Percentiles rank a stretch among this genome's conserved stretches.
Evolutionary conservation across 139 green algal species (phyloP).

Genomic region (Micractinium conductrix): DNA sequence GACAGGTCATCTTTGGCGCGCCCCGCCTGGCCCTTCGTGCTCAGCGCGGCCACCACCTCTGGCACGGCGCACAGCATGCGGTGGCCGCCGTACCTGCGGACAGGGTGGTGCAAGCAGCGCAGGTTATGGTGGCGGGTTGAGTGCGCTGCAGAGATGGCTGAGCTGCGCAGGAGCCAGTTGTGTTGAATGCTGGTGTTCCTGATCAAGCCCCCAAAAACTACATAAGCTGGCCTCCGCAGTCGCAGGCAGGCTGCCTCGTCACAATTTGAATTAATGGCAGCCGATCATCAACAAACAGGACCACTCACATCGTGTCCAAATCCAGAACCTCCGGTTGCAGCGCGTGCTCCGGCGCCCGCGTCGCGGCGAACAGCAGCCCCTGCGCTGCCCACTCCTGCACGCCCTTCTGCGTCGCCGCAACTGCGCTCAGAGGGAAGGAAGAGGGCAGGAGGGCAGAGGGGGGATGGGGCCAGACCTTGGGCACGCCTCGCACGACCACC

Average conservation of each 20-base stretch:
- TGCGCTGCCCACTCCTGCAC: slow-evolving; percentile 48
- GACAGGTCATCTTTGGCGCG: background rate
- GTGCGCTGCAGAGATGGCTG: background rate
- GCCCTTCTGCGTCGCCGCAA: slow-evolving; percentile 42
- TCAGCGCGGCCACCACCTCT: slow-evolving; percentile 8
- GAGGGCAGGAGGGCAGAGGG: too few species aligned
- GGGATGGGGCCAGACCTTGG: too few species aligned
- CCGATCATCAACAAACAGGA: background rate
- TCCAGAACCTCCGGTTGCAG: slow-evolving; percentile 53
- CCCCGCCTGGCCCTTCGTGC: background rate
- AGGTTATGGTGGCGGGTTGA: background rate
- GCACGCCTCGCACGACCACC: too few species aligned
- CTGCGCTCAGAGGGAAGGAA: too few species aligned
- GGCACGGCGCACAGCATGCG: background rate
- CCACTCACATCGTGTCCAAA: slow-evolving; percentile 7
- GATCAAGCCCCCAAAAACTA: background rate
- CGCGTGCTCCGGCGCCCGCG: slow-evolving; percentile 20
- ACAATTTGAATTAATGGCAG: too few species aligned
- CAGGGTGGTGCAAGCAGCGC: too few species aligned
- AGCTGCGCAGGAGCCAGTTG: background rate
- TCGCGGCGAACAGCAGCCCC: slow-evolving; percentile 53
- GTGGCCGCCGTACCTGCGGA: slow-evolving; percentile 29
- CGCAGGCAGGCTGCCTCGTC: too few species aligned
- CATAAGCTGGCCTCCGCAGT: too few species aligned
- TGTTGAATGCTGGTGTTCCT: background rate